These are phyloP conservation scores for Penicillium tannophilum DNA, from an alignment of 495 filamentous ascomycete species.

Conservation along the genomic window DNA sequence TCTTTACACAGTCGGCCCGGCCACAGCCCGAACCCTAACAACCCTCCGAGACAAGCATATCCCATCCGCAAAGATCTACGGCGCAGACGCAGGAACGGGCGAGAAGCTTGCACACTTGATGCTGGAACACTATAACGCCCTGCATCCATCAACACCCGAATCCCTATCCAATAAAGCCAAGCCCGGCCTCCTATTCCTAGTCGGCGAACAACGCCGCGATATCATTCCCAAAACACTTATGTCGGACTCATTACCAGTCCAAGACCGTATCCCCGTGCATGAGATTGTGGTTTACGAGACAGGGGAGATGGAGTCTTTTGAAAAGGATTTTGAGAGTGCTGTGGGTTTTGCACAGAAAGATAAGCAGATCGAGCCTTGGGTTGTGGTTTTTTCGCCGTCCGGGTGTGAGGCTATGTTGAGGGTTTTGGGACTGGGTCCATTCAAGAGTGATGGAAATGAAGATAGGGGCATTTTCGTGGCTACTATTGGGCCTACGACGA, in stretches of 20 bases:
- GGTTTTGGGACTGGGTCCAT: conserved; percentile 49
- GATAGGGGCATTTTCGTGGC: conserved; percentile 60
- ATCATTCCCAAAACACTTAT: conserved; percentile 82
- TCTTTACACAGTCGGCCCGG: conserved; percentile 90
- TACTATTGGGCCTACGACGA: conserved; percentile 93
- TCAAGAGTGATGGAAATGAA: conserved; percentile 6
- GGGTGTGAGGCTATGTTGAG: conserved; percentile 82
- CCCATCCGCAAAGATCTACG: conserved; percentile 60
- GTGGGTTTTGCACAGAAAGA: conserved; percentile 13
- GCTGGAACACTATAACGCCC: conserved; percentile 64
- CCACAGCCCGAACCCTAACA: conserved; percentile 73
- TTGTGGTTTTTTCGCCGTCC: conserved; percentile 91
- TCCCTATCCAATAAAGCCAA: conserved; percentile 41
- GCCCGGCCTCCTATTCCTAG: conserved; percentile 77
- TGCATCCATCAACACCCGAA: conserved; percentile 20
- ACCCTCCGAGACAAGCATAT: conserved; percentile 51
- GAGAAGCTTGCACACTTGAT: conserved; percentile 77
- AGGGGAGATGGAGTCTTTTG: conserved; percentile 73
- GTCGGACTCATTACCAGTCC: conserved; percentile 41
- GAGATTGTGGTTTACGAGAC: conserved; percentile 88
- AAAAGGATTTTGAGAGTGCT: conserved; percentile 57
- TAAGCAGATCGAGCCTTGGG: conserved; percentile 59
- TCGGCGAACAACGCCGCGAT: conserved; percentile 83
- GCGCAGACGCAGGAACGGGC: conserved; percentile 79
- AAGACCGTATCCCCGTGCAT: conserved; percentile 60